Conservation (phyloP, 2,329 filamentous ascomycete species). For the Claviceps cyperi region DNA sequence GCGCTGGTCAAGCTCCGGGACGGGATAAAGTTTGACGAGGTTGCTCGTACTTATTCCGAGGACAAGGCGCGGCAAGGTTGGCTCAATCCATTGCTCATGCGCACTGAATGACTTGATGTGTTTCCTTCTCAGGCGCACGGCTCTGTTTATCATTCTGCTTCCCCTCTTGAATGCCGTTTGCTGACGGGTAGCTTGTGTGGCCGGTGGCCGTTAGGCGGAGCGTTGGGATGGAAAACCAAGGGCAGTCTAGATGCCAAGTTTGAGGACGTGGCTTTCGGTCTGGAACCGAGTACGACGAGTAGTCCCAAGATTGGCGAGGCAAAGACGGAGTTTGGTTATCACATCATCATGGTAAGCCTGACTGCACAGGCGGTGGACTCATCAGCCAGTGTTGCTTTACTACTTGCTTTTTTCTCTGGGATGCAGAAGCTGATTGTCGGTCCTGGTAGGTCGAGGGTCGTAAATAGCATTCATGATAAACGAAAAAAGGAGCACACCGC, state of each 20-base stretch:
- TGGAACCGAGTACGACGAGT: conserved; percentile 50
- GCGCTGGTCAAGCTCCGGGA: conserved; percentile 52
- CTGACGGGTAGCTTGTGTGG: neutral
- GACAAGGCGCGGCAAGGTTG: conserved; percentile 58
- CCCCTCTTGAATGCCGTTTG: neutral
- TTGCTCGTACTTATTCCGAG: conserved; percentile 58
- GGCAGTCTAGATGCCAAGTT: conserved; percentile 54
- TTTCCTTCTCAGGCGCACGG: too few relatives aligned
- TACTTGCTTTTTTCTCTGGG: neutral
- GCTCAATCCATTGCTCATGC: neutral
- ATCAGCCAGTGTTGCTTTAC: neutral
- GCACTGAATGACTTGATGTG: neutral
- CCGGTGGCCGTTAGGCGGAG: conserved; percentile 37
- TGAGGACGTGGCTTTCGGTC: conserved; percentile 55
- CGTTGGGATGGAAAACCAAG: conserved; percentile 58
- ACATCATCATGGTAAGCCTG: conserved; percentile 57
- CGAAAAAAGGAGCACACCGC: neutral
- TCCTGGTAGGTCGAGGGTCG: conserved; percentile 24
- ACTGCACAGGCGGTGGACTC: neutral
- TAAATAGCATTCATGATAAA: conserved; percentile 16
- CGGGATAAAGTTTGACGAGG: conserved; percentile 59
- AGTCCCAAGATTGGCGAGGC: conserved; percentile 54
- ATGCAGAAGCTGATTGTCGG: neutral
- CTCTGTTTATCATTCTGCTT: neutral
- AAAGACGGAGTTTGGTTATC: conserved; percentile 65